Base-by-base conservation (phyloP, 2,329 filamentous ascomycete genomes). In the Truncatella angustata region DNA sequence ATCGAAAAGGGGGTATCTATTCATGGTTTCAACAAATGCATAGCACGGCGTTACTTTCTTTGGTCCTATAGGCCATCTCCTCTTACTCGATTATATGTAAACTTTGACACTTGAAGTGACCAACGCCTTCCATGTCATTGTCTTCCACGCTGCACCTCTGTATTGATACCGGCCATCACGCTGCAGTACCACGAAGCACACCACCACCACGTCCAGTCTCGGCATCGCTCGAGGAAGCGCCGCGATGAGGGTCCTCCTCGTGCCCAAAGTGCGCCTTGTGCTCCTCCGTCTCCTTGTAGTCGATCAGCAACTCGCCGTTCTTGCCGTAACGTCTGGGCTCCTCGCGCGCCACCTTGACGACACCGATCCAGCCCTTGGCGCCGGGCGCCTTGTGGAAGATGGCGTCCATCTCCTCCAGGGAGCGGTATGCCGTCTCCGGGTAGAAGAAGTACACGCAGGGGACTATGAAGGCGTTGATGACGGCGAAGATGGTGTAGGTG, bases 401-500 rank as follows among this genome's bases (percentile, higher is more conserved):
- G 58, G 68, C 70, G 59, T 87, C 84, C 79, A 87, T 86, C 63
- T 87, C 84, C 65, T 87, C 84, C 18, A 87, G 76, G 2, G 78
- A 81, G 36, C 84, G 75, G 61, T 82, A 82, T 1, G 80, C 80
- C 9, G 84, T 87, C 66, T 87, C 84, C 0, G 84, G 84, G 67
- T 81, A 86, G 72, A 84, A 84, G 67, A 82, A 80, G 65, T 82
- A 85, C 21, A 82, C 72, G 3, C 68, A 71, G 0, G 81, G 81
- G 0, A 84, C 73, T 63, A 84, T 83, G 58, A 79, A 71, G 56
- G 78, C 76, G 63, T 86, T 86, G 69, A 87, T 84, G 42, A 84
- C 76, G 10, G 84, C 84, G 60, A 87, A 88, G 58, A 88, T 80
- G 60, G 82, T 79, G 65, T 87, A 86, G 0, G 83, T 86, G 60